Conservation (phyloP, 2,329 filamentous ascomycete species). For the Xylaria sp. region DNA sequence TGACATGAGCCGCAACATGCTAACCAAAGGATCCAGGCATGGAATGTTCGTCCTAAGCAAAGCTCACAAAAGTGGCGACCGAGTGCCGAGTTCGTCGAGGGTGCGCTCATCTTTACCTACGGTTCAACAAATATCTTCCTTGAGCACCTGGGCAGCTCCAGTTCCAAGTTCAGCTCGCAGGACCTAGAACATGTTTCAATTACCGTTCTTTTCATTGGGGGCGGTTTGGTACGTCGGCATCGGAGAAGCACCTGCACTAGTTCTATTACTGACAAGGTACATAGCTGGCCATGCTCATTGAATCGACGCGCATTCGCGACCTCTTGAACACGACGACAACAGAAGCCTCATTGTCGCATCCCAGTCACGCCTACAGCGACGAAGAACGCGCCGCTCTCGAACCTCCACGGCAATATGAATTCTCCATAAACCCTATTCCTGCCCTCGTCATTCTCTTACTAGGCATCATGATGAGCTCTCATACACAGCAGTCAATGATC, state of each 20-base stretch:
- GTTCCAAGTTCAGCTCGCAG: conserved; percentile 72
- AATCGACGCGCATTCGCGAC: conserved; percentile 72
- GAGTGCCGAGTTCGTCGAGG: conserved; percentile 88
- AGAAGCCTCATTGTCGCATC: conserved; percentile 42
- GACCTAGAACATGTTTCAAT: conserved; percentile 94
- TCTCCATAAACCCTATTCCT: conserved; percentile 88
- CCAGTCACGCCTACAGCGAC: conserved; percentile 45
- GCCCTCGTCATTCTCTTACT: conserved; percentile 84
- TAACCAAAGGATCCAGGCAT: conserved; percentile 58
- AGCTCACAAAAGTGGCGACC: conserved; percentile 69
- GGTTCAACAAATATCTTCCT: conserved; percentile 90
- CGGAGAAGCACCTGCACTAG: background rate
- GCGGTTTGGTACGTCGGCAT: conserved; percentile 71
- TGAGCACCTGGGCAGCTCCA: conserved; percentile 81
- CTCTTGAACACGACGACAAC: conserved; percentile 64
- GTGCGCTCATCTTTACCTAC: conserved; percentile 87
- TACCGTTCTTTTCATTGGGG: conserved; percentile 90
- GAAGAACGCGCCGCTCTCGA: conserved; percentile 58
- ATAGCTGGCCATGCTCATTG: conserved; percentile 71
- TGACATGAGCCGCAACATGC: conserved; percentile 21
- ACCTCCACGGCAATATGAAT: conserved; percentile 69
- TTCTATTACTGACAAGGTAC: conserved; percentile 2
- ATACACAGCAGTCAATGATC: conserved; percentile 82
- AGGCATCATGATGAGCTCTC: conserved; percentile 93
- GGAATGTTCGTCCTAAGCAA: conserved; percentile 78